phyloP scores from a whole-genome alignment of 2,329 filamentous ascomycete species.

The Botrytis medusae region DNA sequence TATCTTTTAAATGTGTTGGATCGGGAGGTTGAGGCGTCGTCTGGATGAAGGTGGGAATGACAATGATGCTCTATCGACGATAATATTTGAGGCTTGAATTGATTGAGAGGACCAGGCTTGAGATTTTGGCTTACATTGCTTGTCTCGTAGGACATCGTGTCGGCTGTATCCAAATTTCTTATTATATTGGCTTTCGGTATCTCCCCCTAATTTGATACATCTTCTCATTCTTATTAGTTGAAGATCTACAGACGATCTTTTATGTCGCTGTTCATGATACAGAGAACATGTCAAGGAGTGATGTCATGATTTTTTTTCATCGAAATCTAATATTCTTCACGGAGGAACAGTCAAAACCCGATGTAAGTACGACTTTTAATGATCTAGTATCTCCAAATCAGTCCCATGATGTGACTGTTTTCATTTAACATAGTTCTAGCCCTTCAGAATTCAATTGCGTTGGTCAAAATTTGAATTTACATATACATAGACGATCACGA shows the following conservation, averaged over 20 bases:
- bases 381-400: not conserved
- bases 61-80: not conserved
- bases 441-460: not conserved
- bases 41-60: no score
- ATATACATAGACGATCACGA: not conserved
- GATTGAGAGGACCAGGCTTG: no score
- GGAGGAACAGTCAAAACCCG: not conserved
- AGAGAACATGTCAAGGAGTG: not conserved
- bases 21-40: no score
- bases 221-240: rapidly evolving
- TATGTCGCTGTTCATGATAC: not conserved
- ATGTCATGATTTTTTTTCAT: not conserved
- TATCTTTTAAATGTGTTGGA: no score
- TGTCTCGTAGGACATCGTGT: not conserved
- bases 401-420: not conserved
- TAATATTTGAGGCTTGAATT: rapidly evolving
- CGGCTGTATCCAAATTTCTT: not conserved
- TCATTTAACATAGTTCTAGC: not conserved
- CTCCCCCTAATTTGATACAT: not conserved
- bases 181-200: not conserved
- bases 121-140: no score
- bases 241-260: not conserved
- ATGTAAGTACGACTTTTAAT: not conserved
- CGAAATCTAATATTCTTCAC: not conserved
- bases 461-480: not conserved